Evolutionary conservation across 495 filamentous ascomycete species (phyloP).

Genomic region (Hypoxylon fuscum): DNA sequence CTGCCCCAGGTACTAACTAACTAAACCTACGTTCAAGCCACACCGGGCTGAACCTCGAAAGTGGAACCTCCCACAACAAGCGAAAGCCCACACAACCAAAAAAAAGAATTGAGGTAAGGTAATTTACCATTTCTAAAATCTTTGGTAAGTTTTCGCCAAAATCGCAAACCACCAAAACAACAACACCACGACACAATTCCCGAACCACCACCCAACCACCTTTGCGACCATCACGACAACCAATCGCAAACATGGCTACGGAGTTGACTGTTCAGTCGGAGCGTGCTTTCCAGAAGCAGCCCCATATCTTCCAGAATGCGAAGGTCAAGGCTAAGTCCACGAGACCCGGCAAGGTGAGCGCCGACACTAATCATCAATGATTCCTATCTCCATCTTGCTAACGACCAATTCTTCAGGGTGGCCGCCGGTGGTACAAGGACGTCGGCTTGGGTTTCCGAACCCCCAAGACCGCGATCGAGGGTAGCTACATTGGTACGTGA

Average conservation of each 20-base stretch:
- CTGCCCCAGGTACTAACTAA: too few species aligned
- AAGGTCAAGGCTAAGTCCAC: conserved; percentile 90
- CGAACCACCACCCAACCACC: conserved; percentile 38
- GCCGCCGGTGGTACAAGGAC: conserved; percentile 99
- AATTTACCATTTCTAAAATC: conserved; percentile 43
- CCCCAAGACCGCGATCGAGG: conserved; percentile 96
- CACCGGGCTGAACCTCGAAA: conserved; percentile 21
- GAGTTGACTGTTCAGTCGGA: conserved; percentile 98
- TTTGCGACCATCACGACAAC: conserved; percentile 49
- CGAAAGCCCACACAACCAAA: conserved; percentile 46
- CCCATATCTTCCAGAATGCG: conserved; percentile 97
- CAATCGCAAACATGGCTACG: conserved; percentile 90
- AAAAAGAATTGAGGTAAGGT: conserved; percentile 33
- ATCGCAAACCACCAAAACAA: conserved; percentile 18
- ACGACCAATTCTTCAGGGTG: conserved; percentile 46
- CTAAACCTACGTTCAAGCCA: too few species aligned
- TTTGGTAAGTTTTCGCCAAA: conserved; percentile 34
- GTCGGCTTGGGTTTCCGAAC: conserved; percentile 98
- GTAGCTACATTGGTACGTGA: conserved; percentile 95
- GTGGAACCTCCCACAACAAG: conserved; percentile 32
- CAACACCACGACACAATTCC: conserved; percentile 34
- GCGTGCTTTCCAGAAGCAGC: conserved; percentile 99
- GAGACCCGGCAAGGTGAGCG: conserved; percentile 77
- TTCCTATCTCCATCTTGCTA: neutral
- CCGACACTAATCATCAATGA: conserved; percentile 4